phyloP scores from a whole-genome alignment of 441 rosid genomes.

The Bruguiera hainesii region DNA sequence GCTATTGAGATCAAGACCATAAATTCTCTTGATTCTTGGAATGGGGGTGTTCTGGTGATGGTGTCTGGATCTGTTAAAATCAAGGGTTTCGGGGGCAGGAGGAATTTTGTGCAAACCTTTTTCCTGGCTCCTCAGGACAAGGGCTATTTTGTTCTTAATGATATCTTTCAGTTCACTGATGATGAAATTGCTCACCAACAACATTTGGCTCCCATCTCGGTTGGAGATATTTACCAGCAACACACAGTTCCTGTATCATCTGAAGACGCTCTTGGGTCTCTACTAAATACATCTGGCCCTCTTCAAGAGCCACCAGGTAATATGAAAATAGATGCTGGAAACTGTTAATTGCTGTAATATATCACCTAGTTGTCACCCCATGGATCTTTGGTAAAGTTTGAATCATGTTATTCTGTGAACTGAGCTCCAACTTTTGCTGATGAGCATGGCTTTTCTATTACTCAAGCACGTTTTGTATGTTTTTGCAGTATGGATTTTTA shows the following conservation, averaged over 20 bases:
- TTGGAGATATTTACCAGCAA: constrained; percentile 29
- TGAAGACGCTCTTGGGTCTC: constrained; percentile 48
- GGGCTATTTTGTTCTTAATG: constrained; percentile 86
- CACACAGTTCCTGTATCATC: constrained; percentile 42
- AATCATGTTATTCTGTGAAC: no score
- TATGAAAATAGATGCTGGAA: not conserved
- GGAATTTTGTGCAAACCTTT: constrained; percentile 83
- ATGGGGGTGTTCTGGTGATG: constrained; percentile 76
- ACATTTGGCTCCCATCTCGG: constrained; percentile 27
- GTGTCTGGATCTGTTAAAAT: constrained; percentile 82
- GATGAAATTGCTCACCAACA: constrained; percentile 52
- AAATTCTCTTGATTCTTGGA: constrained; percentile 78
- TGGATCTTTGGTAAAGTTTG: no score
- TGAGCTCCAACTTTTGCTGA: no score
- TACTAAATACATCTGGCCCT: constrained; percentile 45
- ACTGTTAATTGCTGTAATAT: no score
- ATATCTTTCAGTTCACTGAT: constrained; percentile 69
- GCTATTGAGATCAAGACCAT: constrained; percentile 81
- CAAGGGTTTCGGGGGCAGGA: constrained; percentile 51
- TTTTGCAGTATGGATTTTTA: no score
- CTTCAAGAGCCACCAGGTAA: constrained; percentile 71
- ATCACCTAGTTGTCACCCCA: no score
- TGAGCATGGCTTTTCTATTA: no score
- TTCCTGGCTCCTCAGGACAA: constrained; percentile 95
- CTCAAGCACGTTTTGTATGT: no score